Evolutionary conservation across 192 early-diverging fungal genomes (phyloP), one percentile per base, ranked within the genome.

Genomic region (Dimargaris cristalligena): DNA sequence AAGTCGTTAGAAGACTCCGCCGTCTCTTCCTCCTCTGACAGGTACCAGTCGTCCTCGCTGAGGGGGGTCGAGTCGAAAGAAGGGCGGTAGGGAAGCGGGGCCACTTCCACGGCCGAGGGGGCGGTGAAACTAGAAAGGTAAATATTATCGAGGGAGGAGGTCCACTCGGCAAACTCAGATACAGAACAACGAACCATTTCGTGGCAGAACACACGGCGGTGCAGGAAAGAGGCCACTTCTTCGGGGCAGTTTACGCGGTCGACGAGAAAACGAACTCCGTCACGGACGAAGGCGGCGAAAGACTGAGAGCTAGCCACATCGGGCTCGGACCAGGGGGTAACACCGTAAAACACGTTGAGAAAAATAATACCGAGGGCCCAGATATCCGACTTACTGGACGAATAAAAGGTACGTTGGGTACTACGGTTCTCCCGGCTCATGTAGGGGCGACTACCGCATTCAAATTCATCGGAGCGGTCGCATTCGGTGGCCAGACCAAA

Each of bases 401-500:
- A 75, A 62, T 86, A 86, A 65, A 70, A 64, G 48, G 71, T 69
- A 33, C 70, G 75, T 13, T 70, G 75, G 41, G 63, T 65, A 58
- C 73, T 69, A 61, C 74, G 74, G 66, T 74, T 76, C 59, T 87
- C 85, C 32, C 80, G 82, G 49, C 80, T 79, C 74, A 87, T 81
- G 66, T 87, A 87, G 2, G 83, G 74, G 54, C 76, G 73, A 58
- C 78, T 83, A 34, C 92, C 92, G 66, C 90, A 92, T 45, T 91
- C 91, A 79, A 87, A 86, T 62, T 92, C 92, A 35, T 64, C 76
- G 16, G 89, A 89, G 48, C 81, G 73, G 44, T 76, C 74, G 51
- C 89, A 82, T 58, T 71, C 79, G 41, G 92, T 94, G 22, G 92
- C 86, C 33, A 94, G 80, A 8, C 92, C 92, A 82, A 94, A 94